Conservation (phyloP, 371 early-diverging fungal species). For the Choanephora cucurbitarum region DNA sequence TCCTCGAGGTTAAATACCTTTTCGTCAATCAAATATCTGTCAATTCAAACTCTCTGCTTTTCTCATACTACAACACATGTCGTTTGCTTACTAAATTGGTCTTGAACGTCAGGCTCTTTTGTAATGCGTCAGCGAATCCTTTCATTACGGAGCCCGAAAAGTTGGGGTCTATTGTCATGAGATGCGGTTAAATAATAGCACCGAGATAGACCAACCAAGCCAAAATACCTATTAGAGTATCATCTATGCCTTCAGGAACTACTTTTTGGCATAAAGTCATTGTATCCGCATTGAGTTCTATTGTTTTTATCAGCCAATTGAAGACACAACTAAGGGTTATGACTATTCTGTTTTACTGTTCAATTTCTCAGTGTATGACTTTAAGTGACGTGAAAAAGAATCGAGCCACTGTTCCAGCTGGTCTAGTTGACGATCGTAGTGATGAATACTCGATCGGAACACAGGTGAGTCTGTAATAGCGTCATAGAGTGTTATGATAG, state of each 20-base stretch:
- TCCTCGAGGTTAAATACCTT: slow-evolving; percentile 57
- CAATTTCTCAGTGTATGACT: slow-evolving; percentile 45
- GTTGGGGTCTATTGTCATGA: slow-evolving; percentile 20
- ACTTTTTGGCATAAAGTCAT: slow-evolving; percentile 31
- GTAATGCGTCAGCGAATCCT: slow-evolving; percentile 47
- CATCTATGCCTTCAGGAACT: slow-evolving; percentile 33
- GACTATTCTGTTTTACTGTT: no score
- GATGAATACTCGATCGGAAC: slow-evolving; percentile 60
- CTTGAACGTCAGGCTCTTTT: slow-evolving; percentile 48
- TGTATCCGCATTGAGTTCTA: slow-evolving; percentile 34
- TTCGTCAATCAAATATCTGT: slow-evolving; percentile 7
- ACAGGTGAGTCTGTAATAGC: slow-evolving; percentile 71
- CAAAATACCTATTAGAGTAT: slow-evolving; percentile 34
- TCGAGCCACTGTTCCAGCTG: slow-evolving; percentile 63
- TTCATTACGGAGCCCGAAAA: slow-evolving; percentile 36
- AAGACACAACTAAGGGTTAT: no score
- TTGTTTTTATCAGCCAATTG: no score
- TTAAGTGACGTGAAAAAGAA: slow-evolving; percentile 42
- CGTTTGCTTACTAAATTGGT: slow-evolving; percentile 46
- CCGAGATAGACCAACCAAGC: slow-evolving; percentile 13
- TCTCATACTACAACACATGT: not conserved
- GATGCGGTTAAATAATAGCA: not conserved
- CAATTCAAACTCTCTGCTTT: no score
- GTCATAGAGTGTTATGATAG: slow-evolving; percentile 36
- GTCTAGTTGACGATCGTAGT: slow-evolving; percentile 69